Evolutionary conservation across 2,329 filamentous ascomycete species (phyloP).

Genomic region (Blastomyces emzantsi): DNA sequence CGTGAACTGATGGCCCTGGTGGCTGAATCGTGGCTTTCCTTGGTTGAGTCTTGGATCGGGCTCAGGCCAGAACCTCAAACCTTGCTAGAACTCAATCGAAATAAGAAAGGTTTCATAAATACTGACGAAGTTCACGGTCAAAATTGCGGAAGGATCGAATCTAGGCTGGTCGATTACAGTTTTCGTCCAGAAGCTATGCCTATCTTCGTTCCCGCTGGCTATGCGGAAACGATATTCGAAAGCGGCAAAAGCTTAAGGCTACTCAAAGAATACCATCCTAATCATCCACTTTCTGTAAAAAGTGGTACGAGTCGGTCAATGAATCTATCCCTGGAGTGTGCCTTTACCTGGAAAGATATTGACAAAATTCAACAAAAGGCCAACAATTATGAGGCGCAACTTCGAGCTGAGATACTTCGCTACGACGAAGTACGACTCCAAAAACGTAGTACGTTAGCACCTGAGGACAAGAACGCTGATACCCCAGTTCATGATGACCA

Average conservation of each 20-base stretch:
- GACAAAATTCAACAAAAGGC: slow-evolving; percentile 54
- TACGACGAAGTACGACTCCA: slow-evolving; percentile 23
- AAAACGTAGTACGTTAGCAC: not conserved
- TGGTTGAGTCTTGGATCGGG: slow-evolving; percentile 67
- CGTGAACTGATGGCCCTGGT: slow-evolving; percentile 57
- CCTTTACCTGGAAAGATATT: slow-evolving; percentile 63
- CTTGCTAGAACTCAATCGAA: slow-evolving; percentile 41
- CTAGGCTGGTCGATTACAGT: slow-evolving; percentile 55
- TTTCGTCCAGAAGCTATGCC: slow-evolving; percentile 51
- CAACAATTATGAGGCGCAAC: slow-evolving; percentile 30
- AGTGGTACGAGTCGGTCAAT: slow-evolving; percentile 39
- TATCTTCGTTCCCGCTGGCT: slow-evolving; percentile 59
- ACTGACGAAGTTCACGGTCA: slow-evolving; percentile 52
- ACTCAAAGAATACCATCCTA: slow-evolving; percentile 59
- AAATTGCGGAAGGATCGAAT: slow-evolving; percentile 48
- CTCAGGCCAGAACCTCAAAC: slow-evolving; percentile 51
- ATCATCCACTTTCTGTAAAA: slow-evolving; percentile 57
- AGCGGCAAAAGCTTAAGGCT: slow-evolving; percentile 68
- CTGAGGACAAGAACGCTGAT: not conserved
- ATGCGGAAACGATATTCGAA: slow-evolving; percentile 66
- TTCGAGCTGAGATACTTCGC: slow-evolving; percentile 32
- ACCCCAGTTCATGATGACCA: not conserved
- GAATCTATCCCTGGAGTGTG: slow-evolving; percentile 56
- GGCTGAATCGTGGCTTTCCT: slow-evolving; percentile 57
- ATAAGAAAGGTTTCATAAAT: slow-evolving; percentile 52